phyloP scores from a whole-genome alignment of 805 yeast species.

The Yamadazyma insecticola region DNA sequence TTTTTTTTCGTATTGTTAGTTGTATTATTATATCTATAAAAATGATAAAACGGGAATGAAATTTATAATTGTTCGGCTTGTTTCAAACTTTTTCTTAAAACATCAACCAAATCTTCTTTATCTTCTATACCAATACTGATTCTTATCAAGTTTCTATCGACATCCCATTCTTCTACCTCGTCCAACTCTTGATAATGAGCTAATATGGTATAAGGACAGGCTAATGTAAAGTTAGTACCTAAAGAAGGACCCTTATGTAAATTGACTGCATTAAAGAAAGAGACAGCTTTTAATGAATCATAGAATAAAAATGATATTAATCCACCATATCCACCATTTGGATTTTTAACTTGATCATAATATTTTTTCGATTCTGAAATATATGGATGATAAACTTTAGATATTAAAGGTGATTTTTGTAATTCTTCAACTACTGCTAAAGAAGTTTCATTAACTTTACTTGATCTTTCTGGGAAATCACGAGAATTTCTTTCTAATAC shows the following conservation, averaged over 20 bases:
- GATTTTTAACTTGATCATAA: constrained; percentile 68
- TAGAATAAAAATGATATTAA: constrained; percentile 70
- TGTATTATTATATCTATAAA: no score
- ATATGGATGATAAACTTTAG: constrained; percentile 69
- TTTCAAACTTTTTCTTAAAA: constrained; percentile 51
- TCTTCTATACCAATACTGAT: constrained; percentile 86
- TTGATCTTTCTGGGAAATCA: constrained; percentile 68
- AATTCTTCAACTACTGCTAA: constrained; percentile 52
- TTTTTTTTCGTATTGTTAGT: no score
- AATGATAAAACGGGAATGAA: no score
- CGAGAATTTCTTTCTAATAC: constrained; percentile 89
- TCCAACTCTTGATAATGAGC: constrained; percentile 84
- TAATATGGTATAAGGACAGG: constrained; percentile 84
- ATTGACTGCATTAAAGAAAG: constrained; percentile 66
- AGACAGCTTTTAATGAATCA: constrained; percentile 57
- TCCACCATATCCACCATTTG: constrained; percentile 85
- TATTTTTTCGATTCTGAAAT: constrained; percentile 48
- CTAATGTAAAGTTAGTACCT: constrained; percentile 85
- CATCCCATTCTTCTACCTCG: constrained; percentile 76
- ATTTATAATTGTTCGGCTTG: constrained; percentile 1
- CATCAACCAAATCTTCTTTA: constrained; percentile 46
- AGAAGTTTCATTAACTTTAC: constrained; percentile 53
- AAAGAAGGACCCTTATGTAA: constrained; percentile 86
- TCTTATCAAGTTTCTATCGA: constrained; percentile 71
- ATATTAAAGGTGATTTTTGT: constrained; percentile 47